phyloP scores from a whole-genome alignment of 2,329 filamentous ascomycete genomes.

The Aureobasidium musti region DNA sequence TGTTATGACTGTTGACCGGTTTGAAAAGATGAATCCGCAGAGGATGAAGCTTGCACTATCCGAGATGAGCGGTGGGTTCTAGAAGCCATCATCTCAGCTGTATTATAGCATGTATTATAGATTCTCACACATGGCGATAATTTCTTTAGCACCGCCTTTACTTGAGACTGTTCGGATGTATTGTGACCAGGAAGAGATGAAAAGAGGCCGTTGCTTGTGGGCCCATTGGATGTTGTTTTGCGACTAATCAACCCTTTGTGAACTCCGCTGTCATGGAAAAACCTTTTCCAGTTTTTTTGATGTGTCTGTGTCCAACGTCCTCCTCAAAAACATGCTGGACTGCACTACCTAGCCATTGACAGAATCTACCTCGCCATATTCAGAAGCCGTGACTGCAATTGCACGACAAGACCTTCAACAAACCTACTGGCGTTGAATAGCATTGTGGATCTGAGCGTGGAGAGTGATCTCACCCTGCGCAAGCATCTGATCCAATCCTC shows the following conservation, averaged over 20 bases:
- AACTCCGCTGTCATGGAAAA: too few species aligned
- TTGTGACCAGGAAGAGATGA: not conserved
- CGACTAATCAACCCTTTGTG: not conserved
- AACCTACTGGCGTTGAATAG: not conserved
- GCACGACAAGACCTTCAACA: not conserved
- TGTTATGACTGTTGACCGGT: slow-evolving; percentile 71
- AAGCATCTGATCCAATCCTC: slow-evolving; percentile 2
- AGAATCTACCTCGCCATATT: not conserved
- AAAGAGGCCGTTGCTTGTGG: not conserved
- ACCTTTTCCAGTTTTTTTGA: too few species aligned
- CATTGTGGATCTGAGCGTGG: not conserved
- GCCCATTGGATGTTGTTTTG: not conserved
- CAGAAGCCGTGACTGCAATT: not conserved
- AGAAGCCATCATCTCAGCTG: not conserved
- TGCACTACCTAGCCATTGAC: not conserved
- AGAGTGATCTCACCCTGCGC: not conserved
- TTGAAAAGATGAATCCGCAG: slow-evolving; percentile 65
- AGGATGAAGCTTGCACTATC: slow-evolving; percentile 59
- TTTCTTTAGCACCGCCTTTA: not conserved
- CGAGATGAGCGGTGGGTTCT: slow-evolving; percentile 39
- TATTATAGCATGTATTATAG: slow-evolving; percentile 18
- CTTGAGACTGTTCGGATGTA: not conserved
- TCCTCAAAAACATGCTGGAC: not conserved
- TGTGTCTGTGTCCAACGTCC: not conserved
- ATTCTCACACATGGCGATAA: not conserved